Percentiles rank a stretch among this genome's conserved stretches.
Conservation (phyloP, 257 asterid genomes). For the Henckelia pumila region DNA sequence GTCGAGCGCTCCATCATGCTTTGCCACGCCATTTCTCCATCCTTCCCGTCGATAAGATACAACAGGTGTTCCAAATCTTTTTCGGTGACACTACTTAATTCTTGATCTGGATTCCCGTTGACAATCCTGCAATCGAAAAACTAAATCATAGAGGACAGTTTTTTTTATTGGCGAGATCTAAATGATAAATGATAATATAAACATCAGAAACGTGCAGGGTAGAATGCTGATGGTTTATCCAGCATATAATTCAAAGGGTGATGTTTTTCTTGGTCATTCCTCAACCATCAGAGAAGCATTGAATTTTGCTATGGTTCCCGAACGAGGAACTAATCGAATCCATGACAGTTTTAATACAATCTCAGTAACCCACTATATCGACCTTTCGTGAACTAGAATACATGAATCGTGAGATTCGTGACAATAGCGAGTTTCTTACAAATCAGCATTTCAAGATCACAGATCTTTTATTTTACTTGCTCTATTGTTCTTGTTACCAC, state of each 20-base stretch:
- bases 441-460: background rate
- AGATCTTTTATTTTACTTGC: too few relatives aligned
- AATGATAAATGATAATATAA: too few relatives aligned
- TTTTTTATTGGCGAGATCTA: background rate
- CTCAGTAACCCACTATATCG: background rate
- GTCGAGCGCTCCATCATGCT: constrained; percentile 90
- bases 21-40: constrained; percentile 88
- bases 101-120: constrained; percentile 43
- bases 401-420: too few relatives aligned
- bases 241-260: background rate
- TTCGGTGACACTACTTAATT: constrained; percentile 42
- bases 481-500: background rate
- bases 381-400: background rate
- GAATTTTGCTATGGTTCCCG: background rate
- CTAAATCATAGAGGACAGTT: background rate
- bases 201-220: background rate
- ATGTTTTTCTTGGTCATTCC: background rate
- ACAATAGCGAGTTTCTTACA: background rate
- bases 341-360: background rate
- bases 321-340: background rate
- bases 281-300: background rate
- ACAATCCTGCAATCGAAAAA: constrained; percentile 40
- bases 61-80: constrained; percentile 54
- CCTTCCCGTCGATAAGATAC: constrained; percentile 50
- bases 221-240: background rate